These are phyloP conservation scores for Hymenoscyphus scutula DNA, from an alignment of 2,329 filamentous ascomycete genomes.

Conservation along the genomic window DNA sequence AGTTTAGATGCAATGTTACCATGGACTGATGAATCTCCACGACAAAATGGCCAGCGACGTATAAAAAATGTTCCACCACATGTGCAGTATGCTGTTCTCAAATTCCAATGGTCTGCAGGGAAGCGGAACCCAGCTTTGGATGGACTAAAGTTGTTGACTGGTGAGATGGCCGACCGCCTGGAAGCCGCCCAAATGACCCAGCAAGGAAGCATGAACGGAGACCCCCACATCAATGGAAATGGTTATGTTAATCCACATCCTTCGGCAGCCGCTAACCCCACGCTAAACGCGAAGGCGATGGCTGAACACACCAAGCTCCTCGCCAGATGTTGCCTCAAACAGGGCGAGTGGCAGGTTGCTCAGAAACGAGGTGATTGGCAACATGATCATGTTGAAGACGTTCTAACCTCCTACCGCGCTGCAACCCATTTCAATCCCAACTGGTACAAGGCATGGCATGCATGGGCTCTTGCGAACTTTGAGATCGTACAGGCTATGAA, in stretches of 20 bases:
- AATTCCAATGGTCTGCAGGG: constrained; percentile 91
- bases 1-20: constrained; percentile 60
- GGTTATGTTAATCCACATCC: constrained; percentile 35
- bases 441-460: constrained; percentile 99
- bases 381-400: constrained; percentile 79
- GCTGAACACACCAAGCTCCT: constrained; percentile 69
- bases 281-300: constrained; percentile 43
- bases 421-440: constrained; percentile 91
- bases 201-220: constrained; percentile 30
- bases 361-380: constrained; percentile 88
- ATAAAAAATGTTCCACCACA: constrained; percentile 52
- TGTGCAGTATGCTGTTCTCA: constrained; percentile 93
- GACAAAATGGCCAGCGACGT: constrained; percentile 19
- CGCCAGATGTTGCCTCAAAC: constrained; percentile 92
- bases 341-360: constrained; percentile 92
- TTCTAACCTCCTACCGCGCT: constrained; percentile 84
- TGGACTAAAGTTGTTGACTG: constrained; percentile 58
- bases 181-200: constrained; percentile 31
- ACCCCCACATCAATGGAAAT: constrained; percentile 44
- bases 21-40: constrained; percentile 32
- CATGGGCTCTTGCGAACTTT: constrained; percentile 97
- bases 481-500: constrained; percentile 86
- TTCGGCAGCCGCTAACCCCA: constrained; percentile 34
- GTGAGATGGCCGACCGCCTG: constrained; percentile 49
- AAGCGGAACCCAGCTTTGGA: constrained; percentile 61